Evolutionary conservation across 2,329 filamentous ascomycete genomes (phyloP).

Genomic region (Botrytis fabae): DNA sequence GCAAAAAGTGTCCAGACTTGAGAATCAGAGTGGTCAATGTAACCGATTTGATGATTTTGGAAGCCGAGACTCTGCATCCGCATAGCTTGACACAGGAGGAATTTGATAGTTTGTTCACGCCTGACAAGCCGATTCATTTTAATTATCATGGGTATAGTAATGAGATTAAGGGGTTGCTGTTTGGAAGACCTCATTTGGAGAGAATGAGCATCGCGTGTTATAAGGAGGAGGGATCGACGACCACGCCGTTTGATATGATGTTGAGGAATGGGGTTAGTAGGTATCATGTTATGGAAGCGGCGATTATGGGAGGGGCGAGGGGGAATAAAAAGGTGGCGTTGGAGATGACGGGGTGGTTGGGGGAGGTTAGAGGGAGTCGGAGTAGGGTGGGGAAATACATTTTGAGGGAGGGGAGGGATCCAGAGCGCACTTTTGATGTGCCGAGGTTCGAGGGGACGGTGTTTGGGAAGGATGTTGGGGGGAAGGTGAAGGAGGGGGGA

Average conservation of each 20-base stretch:
- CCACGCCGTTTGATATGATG: conserved; percentile 71
- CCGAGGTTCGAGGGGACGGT: conserved; percentile 45
- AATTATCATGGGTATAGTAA: conserved; percentile 67
- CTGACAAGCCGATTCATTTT: conserved; percentile 57
- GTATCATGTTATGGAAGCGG: conserved; percentile 58
- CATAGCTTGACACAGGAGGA: conserved; percentile 54
- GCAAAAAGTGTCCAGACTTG: conserved; percentile 51
- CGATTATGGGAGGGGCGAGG: conserved; percentile 50
- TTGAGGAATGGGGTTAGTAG: conserved; percentile 59
- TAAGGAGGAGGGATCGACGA: conserved; percentile 65
- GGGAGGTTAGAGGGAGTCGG: conserved; percentile 52
- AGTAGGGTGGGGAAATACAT: conserved; percentile 55
- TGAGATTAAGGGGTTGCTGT: conserved; percentile 62
- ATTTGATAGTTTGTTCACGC: conserved; percentile 59
- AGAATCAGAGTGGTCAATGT: conserved; percentile 64
- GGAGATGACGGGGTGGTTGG: conserved; percentile 48
- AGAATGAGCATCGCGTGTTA: conserved; percentile 60
- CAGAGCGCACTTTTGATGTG: conserved; percentile 52
- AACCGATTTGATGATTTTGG: conserved; percentile 64
- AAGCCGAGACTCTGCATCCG: conserved; percentile 55
- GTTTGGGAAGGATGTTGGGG: conserved; percentile 27
- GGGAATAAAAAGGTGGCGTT: conserved; percentile 50
- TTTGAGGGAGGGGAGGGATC: conserved; percentile 52
- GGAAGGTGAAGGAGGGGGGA: conserved; percentile 23
- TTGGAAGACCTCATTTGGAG: conserved; percentile 53